Evolutionary conservation across 2,329 filamentous ascomycete genomes (phyloP).

Genomic region (Coniochaeta pulveracea): DNA sequence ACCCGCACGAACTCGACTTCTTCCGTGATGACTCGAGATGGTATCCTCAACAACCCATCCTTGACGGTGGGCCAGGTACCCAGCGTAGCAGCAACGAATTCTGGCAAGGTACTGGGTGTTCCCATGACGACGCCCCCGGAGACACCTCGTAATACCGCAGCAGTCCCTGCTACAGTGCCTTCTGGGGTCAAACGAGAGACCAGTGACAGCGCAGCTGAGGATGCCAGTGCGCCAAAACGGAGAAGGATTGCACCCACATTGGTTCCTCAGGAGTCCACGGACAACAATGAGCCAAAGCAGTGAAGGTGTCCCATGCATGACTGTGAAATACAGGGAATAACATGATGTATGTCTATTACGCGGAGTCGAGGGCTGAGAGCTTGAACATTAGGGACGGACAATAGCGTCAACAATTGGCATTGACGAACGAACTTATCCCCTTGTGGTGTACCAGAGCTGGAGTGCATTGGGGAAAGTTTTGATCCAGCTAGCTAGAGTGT

Average conservation of each 20-base stretch:
- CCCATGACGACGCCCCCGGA: slow-evolving; percentile 85
- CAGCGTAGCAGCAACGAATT: slow-evolving; percentile 62
- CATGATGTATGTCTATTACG: too few species aligned
- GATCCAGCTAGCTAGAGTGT: too few species aligned
- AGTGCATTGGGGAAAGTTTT: too few species aligned
- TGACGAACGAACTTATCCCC: too few species aligned
- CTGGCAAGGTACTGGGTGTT: slow-evolving; percentile 48
- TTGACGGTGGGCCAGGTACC: slow-evolving; percentile 70
- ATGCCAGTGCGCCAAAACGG: slow-evolving; percentile 49
- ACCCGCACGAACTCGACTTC: slow-evolving; percentile 78
- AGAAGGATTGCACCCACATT: slow-evolving; percentile 59
- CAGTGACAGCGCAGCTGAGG: slow-evolving; percentile 41
- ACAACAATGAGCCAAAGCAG: neutral
- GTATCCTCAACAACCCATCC: slow-evolving; percentile 64
- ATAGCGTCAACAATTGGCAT: too few species aligned
- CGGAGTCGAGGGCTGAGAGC: too few species aligned
- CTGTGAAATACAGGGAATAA: too few species aligned
- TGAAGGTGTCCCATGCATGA: neutral
- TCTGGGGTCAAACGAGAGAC: slow-evolving; percentile 47
- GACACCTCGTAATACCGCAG: slow-evolving; percentile 59
- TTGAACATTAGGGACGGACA: too few species aligned
- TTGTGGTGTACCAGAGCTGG: too few species aligned
- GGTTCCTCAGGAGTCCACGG: slow-evolving; percentile 22
- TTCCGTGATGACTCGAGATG: slow-evolving; percentile 59
- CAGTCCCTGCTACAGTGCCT: slow-evolving; percentile 21